phyloP scores from a whole-genome alignment of 2,329 filamentous ascomycete genomes.

The Cadophora malorum region DNA sequence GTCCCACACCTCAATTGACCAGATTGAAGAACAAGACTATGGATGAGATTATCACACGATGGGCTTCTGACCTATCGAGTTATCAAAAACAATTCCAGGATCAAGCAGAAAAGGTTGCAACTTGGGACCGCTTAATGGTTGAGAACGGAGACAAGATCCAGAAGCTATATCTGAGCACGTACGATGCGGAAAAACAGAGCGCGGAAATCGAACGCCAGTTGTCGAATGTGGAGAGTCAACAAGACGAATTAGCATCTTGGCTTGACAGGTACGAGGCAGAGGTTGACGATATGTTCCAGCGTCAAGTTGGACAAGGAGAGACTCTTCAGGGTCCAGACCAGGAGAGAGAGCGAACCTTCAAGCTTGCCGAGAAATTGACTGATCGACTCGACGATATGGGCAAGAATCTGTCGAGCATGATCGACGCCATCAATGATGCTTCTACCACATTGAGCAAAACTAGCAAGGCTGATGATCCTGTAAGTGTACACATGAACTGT shows the following conservation, averaged over 20 bases:
- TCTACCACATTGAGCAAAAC: slow-evolving; percentile 90
- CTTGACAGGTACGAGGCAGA: slow-evolving; percentile 91
- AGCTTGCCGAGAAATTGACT: slow-evolving; percentile 90
- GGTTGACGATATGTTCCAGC: slow-evolving; percentile 85
- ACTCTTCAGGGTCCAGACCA: slow-evolving; percentile 87
- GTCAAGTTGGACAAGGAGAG: slow-evolving; percentile 77
- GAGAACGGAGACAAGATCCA: slow-evolving; percentile 96
- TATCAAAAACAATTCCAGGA: slow-evolving; percentile 97
- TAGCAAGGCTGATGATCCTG: slow-evolving; percentile 84
- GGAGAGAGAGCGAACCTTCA: slow-evolving; percentile 95
- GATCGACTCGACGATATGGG: slow-evolving; percentile 93
- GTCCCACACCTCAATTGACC: slow-evolving; percentile 83
- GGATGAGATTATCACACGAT: slow-evolving; percentile 97
- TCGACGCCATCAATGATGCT: slow-evolving; percentile 95
- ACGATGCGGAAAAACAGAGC: slow-evolving; percentile 91
- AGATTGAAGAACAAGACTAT: slow-evolving; percentile 98
- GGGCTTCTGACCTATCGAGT: slow-evolving; percentile 93
- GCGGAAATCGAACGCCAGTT: slow-evolving; percentile 94
- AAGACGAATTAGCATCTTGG: slow-evolving; percentile 87
- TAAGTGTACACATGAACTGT: slow-evolving; percentile 54
- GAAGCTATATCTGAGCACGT: slow-evolving; percentile 88
- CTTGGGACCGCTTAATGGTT: slow-evolving; percentile 90
- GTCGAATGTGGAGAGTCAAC: slow-evolving; percentile 86
- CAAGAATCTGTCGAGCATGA: slow-evolving; percentile 92
- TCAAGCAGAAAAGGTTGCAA: slow-evolving; percentile 83